Base-by-base conservation (phyloP, 176 grass and related monocot species). In the Oryza meyeriana region DNA sequence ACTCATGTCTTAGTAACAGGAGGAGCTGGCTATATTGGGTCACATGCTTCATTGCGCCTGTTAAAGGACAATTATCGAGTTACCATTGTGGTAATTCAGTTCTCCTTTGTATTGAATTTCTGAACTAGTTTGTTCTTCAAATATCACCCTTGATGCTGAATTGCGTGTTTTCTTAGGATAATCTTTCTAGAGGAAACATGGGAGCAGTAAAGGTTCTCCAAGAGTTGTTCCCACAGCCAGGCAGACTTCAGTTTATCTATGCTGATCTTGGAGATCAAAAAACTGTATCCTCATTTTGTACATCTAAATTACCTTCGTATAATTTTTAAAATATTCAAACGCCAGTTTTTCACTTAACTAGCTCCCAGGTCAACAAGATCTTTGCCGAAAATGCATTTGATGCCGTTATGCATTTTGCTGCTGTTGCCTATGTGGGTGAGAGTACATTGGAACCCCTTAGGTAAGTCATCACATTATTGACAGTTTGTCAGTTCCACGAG, bases 21-120 rank as follows among this genome's bases (percentile, higher is more conserved):
- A 87, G 92, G 92, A 87, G 92, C 92, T 88, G 92, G 92, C 5
- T 94, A 92, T 92, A 94, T 94, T 83, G 92, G 92, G 42, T 94
- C 92, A 74, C 92, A 94, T 80, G 92, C 92, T 33, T 64, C 92
- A 40, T 77, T 94, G 22, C 85, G 89, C 61, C 69, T 94, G 42
- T 91, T 94, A 79, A 85, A 94, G 58, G 92, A 94, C 30, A 87
- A 77, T 5, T 92, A 92, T 80, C 81, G 92, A 82, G 89, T 94
- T 71, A 94, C 92, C 47, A 92, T 94, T 83, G 89, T 94, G 92
- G 92, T 94, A 94, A 74, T 84, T 81, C 61, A 41, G 22, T 86
- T 84, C 81, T 42, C 83, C 25, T 69, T 69, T 69, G 25, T 36
- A 59, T 62, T 57, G 38, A 74, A 67, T 81, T 28, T 70, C 30